A percentile compares a stretch with the other conserved stretches of the same genome.
Conservation (phyloP, 179 eudicot genomes). For the Nepenthes alata region DNA sequence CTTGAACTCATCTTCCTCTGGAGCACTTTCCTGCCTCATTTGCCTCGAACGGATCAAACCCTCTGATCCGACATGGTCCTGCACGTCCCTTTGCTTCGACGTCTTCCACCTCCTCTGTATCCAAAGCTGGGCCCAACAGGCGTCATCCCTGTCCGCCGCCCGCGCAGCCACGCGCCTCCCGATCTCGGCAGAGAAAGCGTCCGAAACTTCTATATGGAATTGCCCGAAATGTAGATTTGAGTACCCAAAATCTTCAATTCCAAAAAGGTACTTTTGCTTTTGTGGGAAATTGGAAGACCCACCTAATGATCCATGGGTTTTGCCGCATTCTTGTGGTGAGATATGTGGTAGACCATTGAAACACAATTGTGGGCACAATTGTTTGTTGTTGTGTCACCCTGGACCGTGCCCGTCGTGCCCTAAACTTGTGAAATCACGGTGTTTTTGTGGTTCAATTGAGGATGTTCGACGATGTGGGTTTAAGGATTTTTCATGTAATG, state of each 20-base stretch:
- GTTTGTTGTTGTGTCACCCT: constrained; percentile 83
- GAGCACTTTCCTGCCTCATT: constrained; percentile 92
- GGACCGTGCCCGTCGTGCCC: constrained; percentile 98
- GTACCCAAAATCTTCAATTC: constrained; percentile 52
- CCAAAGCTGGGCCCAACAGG: constrained; percentile 86
- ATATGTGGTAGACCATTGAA: constrained; percentile 55
- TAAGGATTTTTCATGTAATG: constrained; percentile 77
- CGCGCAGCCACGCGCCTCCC: constrained; percentile 73
- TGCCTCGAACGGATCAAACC: constrained; percentile 78
- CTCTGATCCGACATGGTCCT: constrained; percentile 92
- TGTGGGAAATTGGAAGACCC: constrained; percentile 75
- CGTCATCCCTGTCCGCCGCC: constrained; percentile 39
- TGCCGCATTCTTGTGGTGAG: constrained; percentile 96
- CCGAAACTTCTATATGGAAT: constrained; percentile 44
- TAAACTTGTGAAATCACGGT: constrained; percentile 49
- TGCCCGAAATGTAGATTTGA: constrained; percentile 85
- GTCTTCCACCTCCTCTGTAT: constrained; percentile 83
- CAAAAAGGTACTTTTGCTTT: constrained; percentile 64
- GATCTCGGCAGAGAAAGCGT: constrained; percentile 30
- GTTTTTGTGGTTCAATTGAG: constrained; percentile 64
- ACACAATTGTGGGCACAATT: constrained; percentile 69
- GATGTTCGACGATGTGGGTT: constrained; percentile 83
- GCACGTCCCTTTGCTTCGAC: constrained; percentile 60
- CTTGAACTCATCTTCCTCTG: constrained; percentile 67
- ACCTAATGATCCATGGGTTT: constrained; percentile 72